A percentile compares a stretch with the other conserved stretches of the same genome.
Evolutionary conservation across 495 filamentous ascomycete genomes (phyloP).

Genomic region (Neurospora cerealis): DNA sequence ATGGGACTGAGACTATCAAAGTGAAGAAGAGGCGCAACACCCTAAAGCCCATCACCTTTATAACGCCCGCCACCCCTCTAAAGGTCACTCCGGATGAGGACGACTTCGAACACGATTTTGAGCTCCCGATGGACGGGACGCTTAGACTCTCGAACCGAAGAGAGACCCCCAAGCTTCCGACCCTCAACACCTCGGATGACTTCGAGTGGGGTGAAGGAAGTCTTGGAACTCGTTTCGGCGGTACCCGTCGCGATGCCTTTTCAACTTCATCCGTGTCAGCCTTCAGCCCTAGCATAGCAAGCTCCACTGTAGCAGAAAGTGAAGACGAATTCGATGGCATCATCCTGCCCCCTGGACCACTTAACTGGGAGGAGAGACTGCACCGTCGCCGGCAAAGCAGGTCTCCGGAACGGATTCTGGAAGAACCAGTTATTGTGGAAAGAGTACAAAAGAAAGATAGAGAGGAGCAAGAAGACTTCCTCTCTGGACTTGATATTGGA

Average conservation of each 20-base stretch:
- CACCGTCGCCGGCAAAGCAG: conserved; percentile 53
- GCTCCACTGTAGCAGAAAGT: conserved; percentile 84
- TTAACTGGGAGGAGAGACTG: conserved; percentile 70
- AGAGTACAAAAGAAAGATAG: conserved; percentile 13
- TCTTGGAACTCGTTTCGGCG: conserved; percentile 78
- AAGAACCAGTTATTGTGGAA: conserved; percentile 17
- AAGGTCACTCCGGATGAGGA: conserved; percentile 39
- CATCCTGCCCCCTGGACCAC: conserved; percentile 67
- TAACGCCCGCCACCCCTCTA: conserved; percentile 45
- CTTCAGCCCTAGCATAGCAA: conserved; percentile 83
- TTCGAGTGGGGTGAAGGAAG: conserved; percentile 93
- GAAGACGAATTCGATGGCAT: conserved; percentile 90
- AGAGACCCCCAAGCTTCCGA: conserved; percentile 47
- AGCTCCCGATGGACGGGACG: conserved; percentile 52
- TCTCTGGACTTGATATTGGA: conserved; percentile 80
- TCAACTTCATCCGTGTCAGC: conserved; percentile 80
- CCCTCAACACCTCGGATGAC: conserved; percentile 55
- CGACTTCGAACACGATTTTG: conserved; percentile 69
- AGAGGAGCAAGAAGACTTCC: conserved; percentile 66
- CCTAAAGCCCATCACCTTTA: conserved; percentile 43
- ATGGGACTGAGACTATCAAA: conserved; percentile 57
- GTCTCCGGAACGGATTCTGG: conserved; percentile 30
- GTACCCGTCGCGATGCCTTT: conserved; percentile 63
- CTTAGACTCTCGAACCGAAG: conserved; percentile 51
- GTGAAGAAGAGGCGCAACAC: conserved; percentile 47